A percentile compares a stretch with the other conserved stretches of the same genome.
Conservation (phyloP, 2,329 filamentous ascomycete genomes). For the Xylariaceae sp. region DNA sequence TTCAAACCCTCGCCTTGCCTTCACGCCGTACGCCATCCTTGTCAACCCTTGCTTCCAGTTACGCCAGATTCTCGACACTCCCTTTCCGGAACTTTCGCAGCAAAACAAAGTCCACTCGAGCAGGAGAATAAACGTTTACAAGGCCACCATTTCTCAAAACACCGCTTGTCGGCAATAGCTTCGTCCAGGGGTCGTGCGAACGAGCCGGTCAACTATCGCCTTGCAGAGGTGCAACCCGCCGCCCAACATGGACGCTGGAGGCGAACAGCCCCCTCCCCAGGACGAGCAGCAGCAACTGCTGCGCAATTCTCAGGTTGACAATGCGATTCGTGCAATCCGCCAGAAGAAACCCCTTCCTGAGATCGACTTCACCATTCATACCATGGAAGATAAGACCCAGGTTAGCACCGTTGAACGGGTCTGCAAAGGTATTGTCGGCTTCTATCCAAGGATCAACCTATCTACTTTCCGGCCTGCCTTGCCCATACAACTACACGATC, state of each 20-base stretch:
- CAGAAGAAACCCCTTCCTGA: constrained; percentile 95
- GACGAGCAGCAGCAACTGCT: constrained; percentile 38
- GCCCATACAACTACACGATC: constrained; percentile 12
- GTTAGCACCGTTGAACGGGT: constrained; percentile 95
- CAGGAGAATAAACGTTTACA: not conserved
- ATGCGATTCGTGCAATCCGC: constrained; percentile 84
- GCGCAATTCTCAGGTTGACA: constrained; percentile 68
- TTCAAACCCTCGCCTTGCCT: constrained; percentile 17
- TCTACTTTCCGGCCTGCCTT: constrained; percentile 20
- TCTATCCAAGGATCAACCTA: not conserved
- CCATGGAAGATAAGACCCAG: constrained; percentile 94
- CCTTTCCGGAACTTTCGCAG: not conserved
- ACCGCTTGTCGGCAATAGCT: constrained; percentile 3
- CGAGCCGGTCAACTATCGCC: constrained; percentile 10
- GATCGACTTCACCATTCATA: constrained; percentile 98
- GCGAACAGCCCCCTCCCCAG: constrained; percentile 34
- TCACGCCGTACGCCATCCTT: constrained; percentile 18
- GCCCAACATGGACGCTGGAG: constrained; percentile 49
- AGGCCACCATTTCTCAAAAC: not conserved
- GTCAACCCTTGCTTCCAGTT: constrained; percentile 2
- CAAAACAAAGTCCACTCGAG: constrained; percentile 1
- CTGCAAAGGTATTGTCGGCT: constrained; percentile 74
- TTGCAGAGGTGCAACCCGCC: constrained; percentile 24
- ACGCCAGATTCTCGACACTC: not conserved
- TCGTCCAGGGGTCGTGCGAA: constrained; percentile 7